A percentile compares a stretch with the other conserved stretches of the same genome.
Conservation (phyloP, 306 rosid genomes). For the Vigna radiata region DNA sequence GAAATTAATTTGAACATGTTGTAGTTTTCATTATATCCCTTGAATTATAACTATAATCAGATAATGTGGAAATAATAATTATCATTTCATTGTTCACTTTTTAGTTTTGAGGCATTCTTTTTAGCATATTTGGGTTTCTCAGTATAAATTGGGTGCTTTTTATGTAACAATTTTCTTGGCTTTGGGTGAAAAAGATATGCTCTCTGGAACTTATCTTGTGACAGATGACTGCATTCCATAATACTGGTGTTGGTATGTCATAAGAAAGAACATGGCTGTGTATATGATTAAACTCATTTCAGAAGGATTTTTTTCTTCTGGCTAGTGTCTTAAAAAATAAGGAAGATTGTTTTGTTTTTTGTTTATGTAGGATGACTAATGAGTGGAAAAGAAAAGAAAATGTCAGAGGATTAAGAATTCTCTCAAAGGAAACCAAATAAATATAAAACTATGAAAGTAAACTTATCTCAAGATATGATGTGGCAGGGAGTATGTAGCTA, state of each 20-base stretch:
- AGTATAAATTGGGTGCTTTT: conserved; percentile 11
- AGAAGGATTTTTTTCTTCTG: not conserved
- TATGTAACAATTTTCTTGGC: not conserved
- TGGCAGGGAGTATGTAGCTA: too few species aligned
- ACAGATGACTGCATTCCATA: not conserved
- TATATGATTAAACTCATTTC: not conserved
- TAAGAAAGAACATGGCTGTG: not conserved
- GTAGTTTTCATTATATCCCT: conserved; percentile 21
- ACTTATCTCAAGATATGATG: too few species aligned
- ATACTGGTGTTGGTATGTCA: conserved; percentile 2
- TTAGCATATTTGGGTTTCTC: conserved; percentile 2
- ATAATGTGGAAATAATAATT: conserved; percentile 14
- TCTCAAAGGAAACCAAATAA: too few species aligned
- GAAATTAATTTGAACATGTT: conserved; percentile 34
- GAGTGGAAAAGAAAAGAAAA: conserved; percentile 23
- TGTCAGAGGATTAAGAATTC: not conserved
- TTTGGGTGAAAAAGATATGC: not conserved
- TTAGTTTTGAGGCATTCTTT: conserved; percentile 15
- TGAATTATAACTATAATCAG: conserved; percentile 22
- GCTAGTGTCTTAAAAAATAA: not conserved
- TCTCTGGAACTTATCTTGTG: conserved; percentile 18
- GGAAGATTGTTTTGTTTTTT: not conserved
- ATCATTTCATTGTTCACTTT: not conserved
- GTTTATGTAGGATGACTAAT: conserved; percentile 1
- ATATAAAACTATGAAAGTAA: too few species aligned